These are phyloP conservation scores for Aurantiochytrium sp. DNA, from an alignment of 108 stramenopile genomes.

Conservation along the genomic window DNA sequence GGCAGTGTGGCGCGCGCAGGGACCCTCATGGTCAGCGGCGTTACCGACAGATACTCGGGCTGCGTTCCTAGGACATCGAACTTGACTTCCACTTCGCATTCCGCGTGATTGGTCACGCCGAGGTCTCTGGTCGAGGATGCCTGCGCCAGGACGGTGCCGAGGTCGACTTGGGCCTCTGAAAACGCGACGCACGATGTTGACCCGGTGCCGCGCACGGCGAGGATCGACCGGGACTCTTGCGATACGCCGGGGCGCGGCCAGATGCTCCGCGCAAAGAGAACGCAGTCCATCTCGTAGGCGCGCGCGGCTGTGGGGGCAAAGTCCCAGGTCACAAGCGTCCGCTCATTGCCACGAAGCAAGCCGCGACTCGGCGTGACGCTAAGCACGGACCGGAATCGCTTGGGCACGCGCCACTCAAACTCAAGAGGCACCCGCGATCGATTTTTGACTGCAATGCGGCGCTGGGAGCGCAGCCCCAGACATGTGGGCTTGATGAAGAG, in stretches of 20 bases:
- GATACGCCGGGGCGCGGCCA: neutral
- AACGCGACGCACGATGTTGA: neutral
- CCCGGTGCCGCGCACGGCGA: neutral
- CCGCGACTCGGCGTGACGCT: slow-evolving; percentile 32
- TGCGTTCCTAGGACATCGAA: neutral
- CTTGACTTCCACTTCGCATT: neutral
- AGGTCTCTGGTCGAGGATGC: neutral
- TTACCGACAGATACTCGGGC: neutral
- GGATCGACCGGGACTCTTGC: neutral
- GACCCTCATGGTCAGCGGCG: neutral
- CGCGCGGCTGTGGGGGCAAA: slow-evolving; percentile 40
- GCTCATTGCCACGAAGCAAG: slow-evolving; percentile 39
- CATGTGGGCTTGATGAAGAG: slow-evolving; percentile 46
- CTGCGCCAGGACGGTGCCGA: neutral
- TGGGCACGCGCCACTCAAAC: slow-evolving; percentile 35
- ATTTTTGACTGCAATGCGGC: slow-evolving; percentile 34
- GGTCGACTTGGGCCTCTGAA: neutral
- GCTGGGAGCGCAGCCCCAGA: slow-evolving; percentile 35
- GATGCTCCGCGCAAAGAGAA: neutral
- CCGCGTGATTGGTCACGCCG: neutral
- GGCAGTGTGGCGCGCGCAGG: neutral
- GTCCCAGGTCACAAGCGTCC: neutral
- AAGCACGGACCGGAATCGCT: slow-evolving; percentile 31
- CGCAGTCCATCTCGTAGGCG: slow-evolving; percentile 28
- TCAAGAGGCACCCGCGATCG: slow-evolving; percentile 36